Percentiles rank a stretch among this genome's conserved stretches.
Evolutionary conservation across 768 basidiomycete species (phyloP).

Genomic region (Tricholoma hemisulphureum): DNA sequence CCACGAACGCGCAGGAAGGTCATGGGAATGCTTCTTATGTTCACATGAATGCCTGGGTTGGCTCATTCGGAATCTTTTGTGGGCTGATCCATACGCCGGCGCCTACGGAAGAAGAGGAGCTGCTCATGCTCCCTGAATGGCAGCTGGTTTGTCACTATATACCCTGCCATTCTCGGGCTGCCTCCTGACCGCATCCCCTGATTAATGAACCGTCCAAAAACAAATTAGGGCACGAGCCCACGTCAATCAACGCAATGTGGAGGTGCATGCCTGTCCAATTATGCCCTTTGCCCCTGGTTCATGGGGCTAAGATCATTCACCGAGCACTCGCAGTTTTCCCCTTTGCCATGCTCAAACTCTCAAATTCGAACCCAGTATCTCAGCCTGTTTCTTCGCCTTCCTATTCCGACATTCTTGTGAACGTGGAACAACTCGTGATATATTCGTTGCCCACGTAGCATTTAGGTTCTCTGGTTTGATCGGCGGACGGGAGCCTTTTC

Average conservation of each 20-base stretch:
- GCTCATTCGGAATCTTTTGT: neutral
- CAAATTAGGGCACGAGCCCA: neutral
- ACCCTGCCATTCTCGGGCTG: neutral
- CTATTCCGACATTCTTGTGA: neutral
- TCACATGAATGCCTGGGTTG: neutral
- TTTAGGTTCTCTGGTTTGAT: neutral
- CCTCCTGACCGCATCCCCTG: neutral
- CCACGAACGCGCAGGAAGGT: neutral
- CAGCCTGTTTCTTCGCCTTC: too few species aligned
- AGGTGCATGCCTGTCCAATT: too few species aligned
- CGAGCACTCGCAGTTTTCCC: too few species aligned
- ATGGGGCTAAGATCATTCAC: neutral
- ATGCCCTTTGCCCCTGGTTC: neutral
- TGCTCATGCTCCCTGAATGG: neutral
- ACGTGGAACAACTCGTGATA: neutral
- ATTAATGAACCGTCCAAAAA: neutral
- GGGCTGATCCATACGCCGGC: neutral
- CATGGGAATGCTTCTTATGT: neutral
- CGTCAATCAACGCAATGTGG: neutral
- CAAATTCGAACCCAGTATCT: too few species aligned
- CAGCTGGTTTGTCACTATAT: neutral
- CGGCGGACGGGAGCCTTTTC: neutral
- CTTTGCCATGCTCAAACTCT: neutral
- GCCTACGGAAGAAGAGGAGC: neutral
- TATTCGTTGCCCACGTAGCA: neutral